phyloP scores from a whole-genome alignment of 345 rosid species.

The Eucalyptus regnans region DNA sequence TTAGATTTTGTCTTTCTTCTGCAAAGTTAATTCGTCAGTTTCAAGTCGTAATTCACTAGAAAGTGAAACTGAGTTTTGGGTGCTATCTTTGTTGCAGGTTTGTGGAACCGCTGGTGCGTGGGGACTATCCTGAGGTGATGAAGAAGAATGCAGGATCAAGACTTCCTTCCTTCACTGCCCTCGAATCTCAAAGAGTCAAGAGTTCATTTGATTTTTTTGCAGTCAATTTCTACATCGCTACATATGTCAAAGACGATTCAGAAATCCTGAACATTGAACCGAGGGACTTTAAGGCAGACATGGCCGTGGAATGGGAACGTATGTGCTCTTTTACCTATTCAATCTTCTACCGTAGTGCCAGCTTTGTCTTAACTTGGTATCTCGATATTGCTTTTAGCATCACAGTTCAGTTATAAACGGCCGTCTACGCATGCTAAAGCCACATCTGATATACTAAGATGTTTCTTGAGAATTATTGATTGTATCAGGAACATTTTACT shows the following conservation, averaged over 20 bases:
- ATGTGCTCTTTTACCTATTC: background rate
- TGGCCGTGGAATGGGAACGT: conserved; percentile 1
- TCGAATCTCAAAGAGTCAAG: conserved; percentile 46
- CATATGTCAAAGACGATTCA: conserved; percentile 7
- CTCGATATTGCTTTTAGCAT: background rate
- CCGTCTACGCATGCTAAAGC: background rate
- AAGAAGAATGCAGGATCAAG: conserved; percentile 47
- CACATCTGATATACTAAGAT: background rate
- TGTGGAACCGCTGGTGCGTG: conserved; percentile 45
- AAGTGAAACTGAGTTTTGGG: background rate
- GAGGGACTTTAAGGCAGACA: conserved; percentile 16
- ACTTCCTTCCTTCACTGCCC: conserved; percentile 37
- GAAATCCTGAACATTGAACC: background rate
- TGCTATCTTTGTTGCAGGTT: conserved; percentile 25
- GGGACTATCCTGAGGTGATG: conserved; percentile 67
- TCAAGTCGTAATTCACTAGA: background rate
- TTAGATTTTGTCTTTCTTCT: background rate
- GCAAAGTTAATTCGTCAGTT: background rate
- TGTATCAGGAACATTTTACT: background rate
- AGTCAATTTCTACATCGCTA: conserved; percentile 7
- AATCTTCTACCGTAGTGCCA: background rate
- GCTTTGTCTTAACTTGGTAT: background rate
- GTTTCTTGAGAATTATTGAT: background rate
- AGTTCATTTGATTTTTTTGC: conserved; percentile 46
- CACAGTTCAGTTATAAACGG: background rate